Evolutionary conservation across 1,139 yeast species (phyloP), one percentile per base, ranked within the genome.

Genomic region (Suhomyces choctaworum): DNA sequence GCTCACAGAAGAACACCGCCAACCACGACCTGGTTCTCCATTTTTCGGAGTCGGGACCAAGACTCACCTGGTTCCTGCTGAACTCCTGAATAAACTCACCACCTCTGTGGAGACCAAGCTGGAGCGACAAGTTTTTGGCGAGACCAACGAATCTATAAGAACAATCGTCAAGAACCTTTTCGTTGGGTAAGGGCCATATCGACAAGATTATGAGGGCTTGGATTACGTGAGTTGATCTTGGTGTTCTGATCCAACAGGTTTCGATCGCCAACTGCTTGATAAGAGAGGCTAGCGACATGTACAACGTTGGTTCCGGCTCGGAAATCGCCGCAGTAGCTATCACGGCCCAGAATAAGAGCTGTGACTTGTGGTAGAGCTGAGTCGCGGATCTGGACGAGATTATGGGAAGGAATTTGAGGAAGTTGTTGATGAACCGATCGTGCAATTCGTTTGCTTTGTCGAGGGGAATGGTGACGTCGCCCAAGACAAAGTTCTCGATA

Each of bases 11-110:
- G 57, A 86, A 90, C 3, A 87, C 82, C 0, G 94, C 89, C 22
- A 88, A 65, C 97, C 97, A 90, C 1, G 96, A 80, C 46, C 96
- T 70, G 1, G 97, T 88, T 57, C 97, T 73, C 97, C 97, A 90
- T 55, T 82, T 82, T 48, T 88, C 96, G 4, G 96, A 92, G 59
- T 89, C 89, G 0, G 95, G 94, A 5, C 76, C 76, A 54, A 89
- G 69, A 26, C 87, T 77, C 4, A 86, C 94, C 56, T 90, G 97
- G 17, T 92, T 86, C 50, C 97, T 73, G 8, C 94, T 82, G 50
- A 90, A 90, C 53, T 90, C 97, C 46, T 84, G 82, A 47, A 89
- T 87, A 54, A 89, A 90, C 54, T 86, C 86, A 5, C 75, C 76
- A 13, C 97, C 97, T 46, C 97, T 70, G 57, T 90, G 97, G 44